A percentile compares a stretch with the other conserved stretches of the same genome.
These are phyloP conservation scores for Xylaria palmicola DNA, from an alignment of 495 filamentous ascomycete genomes.

Conservation along the genomic window DNA sequence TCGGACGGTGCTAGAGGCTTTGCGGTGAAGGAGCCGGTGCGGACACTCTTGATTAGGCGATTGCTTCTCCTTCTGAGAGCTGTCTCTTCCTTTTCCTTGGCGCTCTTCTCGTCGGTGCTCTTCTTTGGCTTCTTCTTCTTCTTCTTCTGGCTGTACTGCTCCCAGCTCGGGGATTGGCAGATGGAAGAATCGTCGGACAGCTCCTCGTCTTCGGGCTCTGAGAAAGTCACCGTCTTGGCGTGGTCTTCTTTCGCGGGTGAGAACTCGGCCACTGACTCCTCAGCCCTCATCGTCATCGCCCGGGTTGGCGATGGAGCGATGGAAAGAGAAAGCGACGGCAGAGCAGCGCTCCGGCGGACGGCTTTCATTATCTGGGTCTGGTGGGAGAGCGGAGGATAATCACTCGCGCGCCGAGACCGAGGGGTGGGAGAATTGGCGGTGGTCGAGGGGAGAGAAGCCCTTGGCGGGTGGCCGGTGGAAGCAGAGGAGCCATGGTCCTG, in stretches of 20 bases:
- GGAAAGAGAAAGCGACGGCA: constrained; percentile 43
- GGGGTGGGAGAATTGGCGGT: constrained; percentile 24
- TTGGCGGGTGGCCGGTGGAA: constrained; percentile 28
- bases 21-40: constrained; percentile 17
- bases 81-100: constrained; percentile 43
- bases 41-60: constrained; percentile 36
- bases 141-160: constrained; percentile 48
- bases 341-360: constrained; percentile 34
- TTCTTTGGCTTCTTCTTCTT: constrained; percentile 49
- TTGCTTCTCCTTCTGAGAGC: constrained; percentile 40
- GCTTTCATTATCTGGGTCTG: constrained; percentile 46
- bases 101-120: constrained; percentile 40
- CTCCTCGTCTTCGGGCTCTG: constrained; percentile 35
- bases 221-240: constrained; percentile 46
- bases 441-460: constrained; percentile 29
- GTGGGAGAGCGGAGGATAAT: constrained; percentile 35
- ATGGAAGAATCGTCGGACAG: constrained; percentile 53
- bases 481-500: constrained; percentile 28
- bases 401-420: constrained; percentile 34
- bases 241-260: constrained; percentile 25
- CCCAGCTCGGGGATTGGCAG: constrained; percentile 58
- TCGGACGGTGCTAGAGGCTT: constrained; percentile 22
- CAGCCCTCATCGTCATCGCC: constrained; percentile 12
- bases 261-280: constrained; percentile 20
- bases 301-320: constrained; percentile 35